Percentiles rank a stretch among this genome's conserved stretches.
These are phyloP conservation scores for Microbotryomycetes sp. DNA, from an alignment of 1,284 basidiomycete species.

Conservation along the genomic window DNA sequence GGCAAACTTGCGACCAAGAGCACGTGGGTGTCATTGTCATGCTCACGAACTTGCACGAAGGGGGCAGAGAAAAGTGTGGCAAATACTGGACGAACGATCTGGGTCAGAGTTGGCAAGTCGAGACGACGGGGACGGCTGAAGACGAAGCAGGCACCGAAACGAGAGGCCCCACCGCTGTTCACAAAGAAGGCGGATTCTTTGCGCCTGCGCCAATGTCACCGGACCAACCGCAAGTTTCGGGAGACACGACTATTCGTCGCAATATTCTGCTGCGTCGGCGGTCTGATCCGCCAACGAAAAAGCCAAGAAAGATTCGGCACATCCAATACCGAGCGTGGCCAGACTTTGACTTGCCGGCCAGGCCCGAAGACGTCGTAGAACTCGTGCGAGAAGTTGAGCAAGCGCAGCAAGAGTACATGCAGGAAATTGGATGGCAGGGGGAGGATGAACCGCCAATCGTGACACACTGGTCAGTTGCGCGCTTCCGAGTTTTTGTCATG, in stretches of 20 bases:
- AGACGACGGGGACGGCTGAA: constrained; percentile 31
- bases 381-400: constrained; percentile 56
- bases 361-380: constrained; percentile 62
- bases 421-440: constrained; percentile 35
- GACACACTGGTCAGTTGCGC: constrained; percentile 40
- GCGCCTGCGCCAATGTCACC: constrained; percentile 12
- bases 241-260: constrained; percentile 26
- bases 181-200: constrained; percentile 36
- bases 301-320: constrained; percentile 53
- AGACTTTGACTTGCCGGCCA: constrained; percentile 84
- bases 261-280: constrained; percentile 26
- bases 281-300: constrained; percentile 7
- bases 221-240: not conserved
- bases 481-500: not conserved
- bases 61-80: constrained; percentile 80
- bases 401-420: constrained; percentile 53
- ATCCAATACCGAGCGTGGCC: constrained; percentile 89
- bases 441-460: constrained; percentile 40
- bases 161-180: not conserved
- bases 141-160: constrained; percentile 34
- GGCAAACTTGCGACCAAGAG: constrained; percentile 61
- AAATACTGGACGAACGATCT: constrained; percentile 72
- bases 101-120: constrained; percentile 50
- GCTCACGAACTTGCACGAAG: constrained; percentile 89
- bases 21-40: constrained; percentile 51